A percentile compares a stretch with the other conserved stretches of the same genome.
Evolutionary conservation across 2,329 filamentous ascomycete species (phyloP).

Genomic region (Colletotrichum phormii): DNA sequence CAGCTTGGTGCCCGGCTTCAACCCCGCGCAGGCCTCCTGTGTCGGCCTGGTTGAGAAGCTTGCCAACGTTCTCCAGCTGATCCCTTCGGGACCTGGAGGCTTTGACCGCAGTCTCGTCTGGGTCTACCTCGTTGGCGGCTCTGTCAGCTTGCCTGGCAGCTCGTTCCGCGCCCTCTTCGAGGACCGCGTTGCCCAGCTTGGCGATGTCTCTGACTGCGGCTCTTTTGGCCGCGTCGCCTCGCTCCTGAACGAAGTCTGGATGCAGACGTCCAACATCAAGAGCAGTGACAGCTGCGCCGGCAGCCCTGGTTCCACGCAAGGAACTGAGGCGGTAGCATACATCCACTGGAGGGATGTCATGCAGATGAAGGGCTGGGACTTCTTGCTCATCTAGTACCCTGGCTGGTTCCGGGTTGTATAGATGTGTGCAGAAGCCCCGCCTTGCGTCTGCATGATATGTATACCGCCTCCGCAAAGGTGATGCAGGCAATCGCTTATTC

Average conservation of each 20-base stretch:
- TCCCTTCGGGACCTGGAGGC: slow-evolving; percentile 83
- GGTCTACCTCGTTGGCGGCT: slow-evolving; percentile 91
- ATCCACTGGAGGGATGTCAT: slow-evolving; percentile 97
- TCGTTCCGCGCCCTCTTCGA: slow-evolving; percentile 82
- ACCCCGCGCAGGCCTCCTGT: slow-evolving; percentile 78
- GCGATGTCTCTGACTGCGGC: slow-evolving; percentile 81
- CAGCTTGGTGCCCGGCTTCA: slow-evolving; percentile 90
- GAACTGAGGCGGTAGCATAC: slow-evolving; percentile 64
- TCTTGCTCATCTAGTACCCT: slow-evolving; percentile 78
- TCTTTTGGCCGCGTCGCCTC: slow-evolving; percentile 86
- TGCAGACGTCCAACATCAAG: slow-evolving; percentile 72
- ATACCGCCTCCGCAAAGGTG: slow-evolving; percentile 45
- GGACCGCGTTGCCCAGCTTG: slow-evolving; percentile 79
- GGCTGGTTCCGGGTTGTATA: slow-evolving; percentile 28
- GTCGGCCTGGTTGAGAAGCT: slow-evolving; percentile 83
- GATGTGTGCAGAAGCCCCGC: neutral
- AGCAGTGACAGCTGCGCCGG: slow-evolving; percentile 45
- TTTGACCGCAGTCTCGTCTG: slow-evolving; percentile 93
- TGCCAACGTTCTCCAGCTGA: slow-evolving; percentile 79
- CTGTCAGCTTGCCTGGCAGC: slow-evolving; percentile 78
- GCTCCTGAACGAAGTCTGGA: slow-evolving; percentile 87
- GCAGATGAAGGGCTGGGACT: slow-evolving; percentile 91
- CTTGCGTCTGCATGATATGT: slow-evolving; percentile 38
- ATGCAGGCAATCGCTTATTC: slow-evolving; percentile 52
- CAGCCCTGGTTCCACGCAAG: slow-evolving; percentile 45